phyloP scores from a whole-genome alignment of 2,329 filamentous ascomycete genomes.

The Aspergillus sp. region DNA sequence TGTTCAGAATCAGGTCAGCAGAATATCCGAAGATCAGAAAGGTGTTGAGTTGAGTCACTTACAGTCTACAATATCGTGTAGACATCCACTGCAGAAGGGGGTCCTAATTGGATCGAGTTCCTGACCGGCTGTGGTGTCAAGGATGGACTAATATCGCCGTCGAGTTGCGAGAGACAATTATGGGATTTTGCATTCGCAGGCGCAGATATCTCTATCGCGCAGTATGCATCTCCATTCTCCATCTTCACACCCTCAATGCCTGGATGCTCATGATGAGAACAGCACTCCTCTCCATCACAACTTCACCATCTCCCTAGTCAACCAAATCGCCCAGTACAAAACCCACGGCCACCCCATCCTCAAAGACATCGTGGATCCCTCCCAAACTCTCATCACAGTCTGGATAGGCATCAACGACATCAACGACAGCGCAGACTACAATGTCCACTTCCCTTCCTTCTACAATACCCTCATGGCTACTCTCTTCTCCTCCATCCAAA shows the following conservation, averaged over 20 bases:
- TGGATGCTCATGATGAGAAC: too few species aligned
- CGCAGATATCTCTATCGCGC: too few species aligned
- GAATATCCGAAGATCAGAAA: neutral
- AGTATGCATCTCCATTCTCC: too few species aligned
- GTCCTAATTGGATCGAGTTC: conserved; percentile 53
- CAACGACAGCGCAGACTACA: conserved; percentile 43
- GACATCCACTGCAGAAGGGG: conserved; percentile 48
- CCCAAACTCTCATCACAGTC: conserved; percentile 42
- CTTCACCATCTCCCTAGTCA: conserved; percentile 44
- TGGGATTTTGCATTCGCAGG: too few species aligned
- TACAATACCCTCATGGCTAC: conserved; percentile 40
- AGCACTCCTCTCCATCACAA: conserved; percentile 43
- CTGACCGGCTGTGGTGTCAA: conserved; percentile 48
- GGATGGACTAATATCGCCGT: conserved; percentile 21
- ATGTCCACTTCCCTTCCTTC: conserved; percentile 41
- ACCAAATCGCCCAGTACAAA: conserved; percentile 48
- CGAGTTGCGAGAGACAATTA: too few species aligned
- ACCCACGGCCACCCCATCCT: conserved; percentile 42
- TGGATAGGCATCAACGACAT: conserved; percentile 58
- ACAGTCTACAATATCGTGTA: conserved; percentile 15
- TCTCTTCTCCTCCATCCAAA: conserved; percentile 39
- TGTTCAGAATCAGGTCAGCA: conserved; percentile 42
- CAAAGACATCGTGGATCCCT: conserved; percentile 21
- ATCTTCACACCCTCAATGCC: too few species aligned
- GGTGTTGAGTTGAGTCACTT: neutral